Percentiles rank a stretch among this genome's conserved stretches.
These are phyloP conservation scores for Haematococcus sp. DNA, from an alignment of 139 green algal species.

Conservation along the genomic window DNA sequence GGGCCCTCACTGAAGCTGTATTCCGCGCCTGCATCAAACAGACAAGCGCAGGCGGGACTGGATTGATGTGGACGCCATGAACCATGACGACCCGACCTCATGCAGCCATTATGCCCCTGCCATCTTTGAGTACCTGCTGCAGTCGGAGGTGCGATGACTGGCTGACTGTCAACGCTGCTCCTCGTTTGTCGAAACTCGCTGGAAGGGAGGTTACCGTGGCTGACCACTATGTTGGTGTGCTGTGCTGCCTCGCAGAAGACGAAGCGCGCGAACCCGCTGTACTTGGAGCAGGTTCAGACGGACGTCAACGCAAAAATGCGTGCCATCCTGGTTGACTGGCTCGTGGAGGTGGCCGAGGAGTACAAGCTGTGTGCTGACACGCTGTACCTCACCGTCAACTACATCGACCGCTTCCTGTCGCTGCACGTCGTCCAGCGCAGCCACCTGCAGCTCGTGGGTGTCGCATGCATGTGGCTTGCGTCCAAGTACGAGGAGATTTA, in stretches of 20 bases:
- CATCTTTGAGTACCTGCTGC: slow-evolving; percentile 74
- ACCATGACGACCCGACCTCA: slow-evolving; percentile 66
- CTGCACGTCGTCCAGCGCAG: slow-evolving; percentile 39
- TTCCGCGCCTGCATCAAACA: not conserved
- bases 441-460: slow-evolving; percentile 73
- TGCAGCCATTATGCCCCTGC: slow-evolving; percentile 72
- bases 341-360: slow-evolving; percentile 93
- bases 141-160: slow-evolving; percentile 50
- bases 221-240: no score
- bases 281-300: slow-evolving; percentile 74
- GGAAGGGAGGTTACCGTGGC: no score
- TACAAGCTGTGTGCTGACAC: slow-evolving; percentile 93
- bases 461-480: slow-evolving; percentile 92
- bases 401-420: slow-evolving; percentile 89
- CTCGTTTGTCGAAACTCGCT: no score
- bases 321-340: slow-evolving; percentile 95
- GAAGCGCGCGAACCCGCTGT: slow-evolving; percentile 56
- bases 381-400: slow-evolving; percentile 84
- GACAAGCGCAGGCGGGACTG: slow-evolving; percentile 27
- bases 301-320: slow-evolving; percentile 93
- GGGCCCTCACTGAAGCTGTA: not conserved
- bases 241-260: slow-evolving; percentile 43
- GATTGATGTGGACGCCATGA: slow-evolving; percentile 72
- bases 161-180: no score
- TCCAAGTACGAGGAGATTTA: slow-evolving; percentile 99